These are phyloP conservation scores for Takakia lepidozioides DNA, from an alignment of 225 moss, liverwort and hornwort genomes.

Conservation along the genomic window DNA sequence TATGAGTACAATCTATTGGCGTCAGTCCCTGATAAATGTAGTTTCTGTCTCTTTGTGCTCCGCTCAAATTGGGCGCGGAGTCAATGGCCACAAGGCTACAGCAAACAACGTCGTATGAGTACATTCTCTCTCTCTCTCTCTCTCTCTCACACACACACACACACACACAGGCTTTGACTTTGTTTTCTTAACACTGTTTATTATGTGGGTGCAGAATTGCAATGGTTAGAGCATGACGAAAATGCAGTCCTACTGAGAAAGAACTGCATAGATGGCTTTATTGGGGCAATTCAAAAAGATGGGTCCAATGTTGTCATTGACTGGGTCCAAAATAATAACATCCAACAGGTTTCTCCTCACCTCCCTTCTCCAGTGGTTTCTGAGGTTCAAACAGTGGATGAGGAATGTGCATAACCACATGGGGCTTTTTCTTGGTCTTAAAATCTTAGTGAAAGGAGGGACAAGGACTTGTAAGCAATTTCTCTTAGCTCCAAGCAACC, in stretches of 20 bases:
- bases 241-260: conserved; percentile 71
- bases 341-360: conserved; percentile 44
- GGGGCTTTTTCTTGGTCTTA: too few species aligned
- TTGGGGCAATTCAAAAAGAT: conserved; percentile 61
- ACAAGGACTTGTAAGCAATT: not conserved
- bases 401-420: conserved; percentile 12
- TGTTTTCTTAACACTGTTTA: too few species aligned
- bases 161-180: not conserved
- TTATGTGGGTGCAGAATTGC: conserved; percentile 46
- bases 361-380: not conserved
- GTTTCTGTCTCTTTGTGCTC: too few species aligned
- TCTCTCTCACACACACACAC: too few species aligned
- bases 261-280: conserved; percentile 69
- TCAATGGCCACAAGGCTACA: too few species aligned
- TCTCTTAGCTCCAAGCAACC: not conserved
- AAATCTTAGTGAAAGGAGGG: too few species aligned
- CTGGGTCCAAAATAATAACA: conserved; percentile 59
- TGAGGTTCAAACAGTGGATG: not conserved
- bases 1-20: too few species aligned
- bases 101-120: too few species aligned
- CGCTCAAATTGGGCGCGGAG: too few species aligned
- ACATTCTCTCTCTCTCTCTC: too few species aligned
- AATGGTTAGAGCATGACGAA: conserved; percentile 63
- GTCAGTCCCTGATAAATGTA: too few species aligned
- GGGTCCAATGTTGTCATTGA: conserved; percentile 68